A percentile compares a stretch with the other conserved stretches of the same genome.
Conservation (phyloP, 176 grass and related monocot species). For the Cenchrus americanus region DNA sequence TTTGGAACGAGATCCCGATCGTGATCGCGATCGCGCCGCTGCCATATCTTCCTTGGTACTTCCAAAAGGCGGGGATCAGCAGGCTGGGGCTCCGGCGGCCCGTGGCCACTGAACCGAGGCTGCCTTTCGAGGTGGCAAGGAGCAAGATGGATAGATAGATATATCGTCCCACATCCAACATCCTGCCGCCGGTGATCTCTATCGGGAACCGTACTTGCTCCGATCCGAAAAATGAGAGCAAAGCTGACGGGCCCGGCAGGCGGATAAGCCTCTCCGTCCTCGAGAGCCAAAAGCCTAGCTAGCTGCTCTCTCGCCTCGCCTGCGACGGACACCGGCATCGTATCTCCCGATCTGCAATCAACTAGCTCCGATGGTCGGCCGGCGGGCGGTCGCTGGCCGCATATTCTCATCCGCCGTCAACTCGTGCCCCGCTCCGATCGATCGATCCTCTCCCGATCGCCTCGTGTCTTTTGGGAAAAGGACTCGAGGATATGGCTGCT, state of each 20-base stretch:
- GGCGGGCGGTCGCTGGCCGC: not conserved
- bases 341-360: not conserved
- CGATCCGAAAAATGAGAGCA: not conserved
- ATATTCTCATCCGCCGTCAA: not conserved
- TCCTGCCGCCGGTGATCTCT: not conserved
- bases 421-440: not conserved
- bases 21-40: not conserved
- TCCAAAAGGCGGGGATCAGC: not conserved
- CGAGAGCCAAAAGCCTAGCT: not conserved
- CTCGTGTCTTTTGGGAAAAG: not conserved
- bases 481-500: not conserved
- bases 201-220: not conserved
- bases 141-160: slow-evolving; percentile 20
- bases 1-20: not conserved
- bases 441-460: not conserved
- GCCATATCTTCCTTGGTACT: slow-evolving; percentile 54
- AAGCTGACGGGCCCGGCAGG: not conserved
- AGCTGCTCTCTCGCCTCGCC: too few relatives aligned
- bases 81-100: not conserved
- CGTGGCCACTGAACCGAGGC: not conserved
- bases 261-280: not conserved
- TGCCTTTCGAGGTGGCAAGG: not conserved
- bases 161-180: not conserved
- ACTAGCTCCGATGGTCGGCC: not conserved
- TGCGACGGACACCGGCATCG: not conserved